Base-by-base conservation (phyloP, 441 rosid genomes). In the Rhodomyrtus psidioides region DNA sequence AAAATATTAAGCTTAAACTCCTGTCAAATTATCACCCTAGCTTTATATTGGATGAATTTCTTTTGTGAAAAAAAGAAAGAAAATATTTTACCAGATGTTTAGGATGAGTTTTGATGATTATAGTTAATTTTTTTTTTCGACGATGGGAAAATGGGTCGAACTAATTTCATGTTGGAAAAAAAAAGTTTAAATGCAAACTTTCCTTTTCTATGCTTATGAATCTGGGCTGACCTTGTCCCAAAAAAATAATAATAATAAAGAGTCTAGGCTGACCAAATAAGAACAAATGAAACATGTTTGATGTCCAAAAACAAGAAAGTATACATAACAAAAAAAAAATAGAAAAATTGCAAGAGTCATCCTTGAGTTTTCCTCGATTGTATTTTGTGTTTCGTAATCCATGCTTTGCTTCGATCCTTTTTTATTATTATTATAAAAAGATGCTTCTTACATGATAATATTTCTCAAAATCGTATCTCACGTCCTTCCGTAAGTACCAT, bases 401-500 rank as follows among this genome's bases (percentile, higher is more conserved):
- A 3, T 21, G 12, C 8, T 70, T 70, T 5, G 0, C 4, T 39
- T 62, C 12, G 15, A 51, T 8, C 16, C 8, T 1, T 5, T 1
- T 7, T 14, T 27, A 42, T 42, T 42, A 42, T 14, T 4, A 7
- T 34, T 19, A 4, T 17, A 34, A 19, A 65, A 6, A 5, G 1
- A 21, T 10, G 49, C 1, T 54, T 54, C 49, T 10, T 19, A 21
- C 15, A 10, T 21, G 8, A 39, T 0, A 6, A 19, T 19, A 70
- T 34, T 2, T 34, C 0, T 4, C 23, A 65, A 34, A 70, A 2
- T 34, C 16, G 1, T 21, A 21, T 2, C 8, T 12, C 13, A 30
- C 44, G 16, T 39, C 13, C 56, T 19, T 7, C 24, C 2, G 1
- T 1, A 0, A 0, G 39, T 10, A 3, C 49, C 1, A 10, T 10